These are phyloP conservation scores for Microbotryum scabiosae DNA, from an alignment of 1,284 basidiomycete species.

Conservation along the genomic window DNA sequence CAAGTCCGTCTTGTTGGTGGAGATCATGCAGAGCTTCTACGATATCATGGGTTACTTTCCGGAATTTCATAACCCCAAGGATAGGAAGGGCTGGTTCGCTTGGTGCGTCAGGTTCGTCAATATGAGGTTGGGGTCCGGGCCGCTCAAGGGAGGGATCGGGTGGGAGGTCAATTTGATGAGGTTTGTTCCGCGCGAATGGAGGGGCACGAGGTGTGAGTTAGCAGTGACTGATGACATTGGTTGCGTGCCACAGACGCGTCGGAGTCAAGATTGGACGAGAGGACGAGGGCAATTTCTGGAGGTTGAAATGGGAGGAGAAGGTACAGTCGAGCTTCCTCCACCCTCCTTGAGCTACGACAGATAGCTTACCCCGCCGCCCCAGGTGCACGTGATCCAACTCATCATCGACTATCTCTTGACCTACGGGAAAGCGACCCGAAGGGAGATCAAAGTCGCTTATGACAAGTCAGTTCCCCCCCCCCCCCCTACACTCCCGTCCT, in stretches of 20 bases:
- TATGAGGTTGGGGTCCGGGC: slow-evolving; percentile 3
- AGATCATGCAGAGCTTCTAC: slow-evolving; percentile 10
- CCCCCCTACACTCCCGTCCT: no score
- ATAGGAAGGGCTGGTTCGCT: slow-evolving; percentile 25
- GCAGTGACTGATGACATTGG: not conserved
- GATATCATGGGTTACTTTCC: not conserved
- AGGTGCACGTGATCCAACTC: no score
- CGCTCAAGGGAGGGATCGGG: slow-evolving; percentile 11
- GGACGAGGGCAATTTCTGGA: slow-evolving; percentile 17
- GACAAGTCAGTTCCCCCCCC: no score
- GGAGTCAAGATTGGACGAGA: slow-evolving; percentile 9
- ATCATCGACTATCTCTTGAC: no score
- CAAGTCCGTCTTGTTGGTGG: not conserved
- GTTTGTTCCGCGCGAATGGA: slow-evolving; percentile 10
- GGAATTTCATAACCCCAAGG: slow-evolving; percentile 19
- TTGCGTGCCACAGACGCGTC: slow-evolving; percentile 13
- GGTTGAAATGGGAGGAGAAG: slow-evolving; percentile 27
- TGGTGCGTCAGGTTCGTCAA: slow-evolving; percentile 26
- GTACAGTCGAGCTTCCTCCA: no score
- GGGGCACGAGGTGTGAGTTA: slow-evolving; percentile 13
- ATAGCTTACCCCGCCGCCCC: no score
- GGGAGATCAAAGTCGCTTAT: no score
- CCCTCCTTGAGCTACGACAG: no score
- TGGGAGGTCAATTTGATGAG: slow-evolving; percentile 23
- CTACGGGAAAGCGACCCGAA: no score